phyloP scores from a whole-genome alignment of 2,329 filamentous ascomycete genomes.

The Epichloe brachyelytri region DNA sequence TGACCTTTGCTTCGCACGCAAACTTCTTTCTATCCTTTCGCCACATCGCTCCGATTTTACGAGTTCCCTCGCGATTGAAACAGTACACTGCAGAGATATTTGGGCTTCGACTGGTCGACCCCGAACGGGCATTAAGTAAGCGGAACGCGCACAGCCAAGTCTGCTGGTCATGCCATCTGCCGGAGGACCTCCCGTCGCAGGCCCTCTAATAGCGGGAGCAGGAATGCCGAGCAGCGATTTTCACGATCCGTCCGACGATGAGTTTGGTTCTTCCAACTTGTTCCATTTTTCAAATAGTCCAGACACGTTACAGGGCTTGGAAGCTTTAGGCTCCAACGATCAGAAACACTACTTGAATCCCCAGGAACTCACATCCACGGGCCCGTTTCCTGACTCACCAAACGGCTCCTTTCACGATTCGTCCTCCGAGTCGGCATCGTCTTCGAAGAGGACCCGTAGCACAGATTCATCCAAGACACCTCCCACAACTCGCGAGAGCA shows the following conservation, averaged over 20 bases:
- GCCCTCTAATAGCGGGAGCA: conserved; percentile 26
- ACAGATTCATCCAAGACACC: conserved; percentile 32
- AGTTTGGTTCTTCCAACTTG: conserved; percentile 19
- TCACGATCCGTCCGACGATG: conserved; percentile 26
- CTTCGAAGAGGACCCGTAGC: conserved; percentile 32
- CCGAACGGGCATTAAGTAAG: conserved; percentile 6
- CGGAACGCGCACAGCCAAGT: conserved; percentile 9
- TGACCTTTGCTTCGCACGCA: background rate
- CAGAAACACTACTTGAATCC: conserved; percentile 21
- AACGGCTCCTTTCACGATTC: conserved; percentile 34
- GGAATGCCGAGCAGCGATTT: conserved; percentile 25
- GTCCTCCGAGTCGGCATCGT: conserved; percentile 38
- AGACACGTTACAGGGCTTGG: conserved; percentile 23
- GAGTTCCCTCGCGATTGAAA: background rate
- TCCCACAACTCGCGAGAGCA: conserved; percentile 26
- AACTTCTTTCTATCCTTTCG: background rate
- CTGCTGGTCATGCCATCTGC: conserved; percentile 24
- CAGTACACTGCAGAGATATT: background rate
- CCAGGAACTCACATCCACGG: conserved; percentile 20
- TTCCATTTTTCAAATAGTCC: conserved; percentile 25
- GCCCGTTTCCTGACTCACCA: conserved; percentile 29
- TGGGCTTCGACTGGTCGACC: background rate
- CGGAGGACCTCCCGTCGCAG: conserved; percentile 19
- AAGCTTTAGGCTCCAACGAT: conserved; percentile 17
- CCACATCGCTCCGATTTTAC: background rate